These are phyloP conservation scores for Trichoderma sp. DNA, from an alignment of 2,329 filamentous ascomycete genomes.

Conservation along the genomic window DNA sequence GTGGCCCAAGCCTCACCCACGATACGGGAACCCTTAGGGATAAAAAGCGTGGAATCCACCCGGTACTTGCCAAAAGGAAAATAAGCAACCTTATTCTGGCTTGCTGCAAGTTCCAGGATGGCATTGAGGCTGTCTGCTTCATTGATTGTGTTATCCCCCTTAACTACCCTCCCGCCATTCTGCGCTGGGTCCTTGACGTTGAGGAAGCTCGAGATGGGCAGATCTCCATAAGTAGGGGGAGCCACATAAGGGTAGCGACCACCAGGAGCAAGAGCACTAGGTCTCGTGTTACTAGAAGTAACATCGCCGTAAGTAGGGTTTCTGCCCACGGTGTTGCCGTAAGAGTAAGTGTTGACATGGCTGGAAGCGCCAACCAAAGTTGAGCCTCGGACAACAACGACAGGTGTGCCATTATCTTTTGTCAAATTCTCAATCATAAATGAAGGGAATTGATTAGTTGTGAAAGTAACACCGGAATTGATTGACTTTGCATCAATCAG, in stretches of 20 bases:
- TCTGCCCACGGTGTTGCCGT: slow-evolving; percentile 44
- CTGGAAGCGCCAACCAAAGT: slow-evolving; percentile 34
- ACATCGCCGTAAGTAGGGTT: slow-evolving; percentile 43
- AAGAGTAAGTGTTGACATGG: slow-evolving; percentile 44
- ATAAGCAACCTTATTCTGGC: slow-evolving; percentile 33
- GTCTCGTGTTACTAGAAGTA: slow-evolving; percentile 35
- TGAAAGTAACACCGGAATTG: slow-evolving; percentile 44
- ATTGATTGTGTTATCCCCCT: no score
- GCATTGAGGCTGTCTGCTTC: slow-evolving; percentile 42
- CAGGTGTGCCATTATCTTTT: slow-evolving; percentile 42
- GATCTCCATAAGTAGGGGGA: slow-evolving; percentile 43
- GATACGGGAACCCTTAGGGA: slow-evolving; percentile 47
- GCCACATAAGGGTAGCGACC: slow-evolving; percentile 40
- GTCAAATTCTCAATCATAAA: slow-evolving; percentile 47
- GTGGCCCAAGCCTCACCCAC: slow-evolving; percentile 58
- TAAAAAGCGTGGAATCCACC: slow-evolving; percentile 31
- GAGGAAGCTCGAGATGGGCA: slow-evolving; percentile 33
- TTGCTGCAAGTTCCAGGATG: slow-evolving; percentile 40
- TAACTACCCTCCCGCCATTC: no score
- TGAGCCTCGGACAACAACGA: slow-evolving; percentile 36
- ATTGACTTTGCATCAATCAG: slow-evolving; percentile 43
- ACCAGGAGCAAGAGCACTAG: slow-evolving; percentile 39
- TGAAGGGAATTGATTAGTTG: slow-evolving; percentile 41
- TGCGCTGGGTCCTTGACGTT: slow-evolving; percentile 42
- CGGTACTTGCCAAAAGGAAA: slow-evolving; percentile 34